Evolutionary conservation across 306 rosid species (phyloP).

Genomic region (Vicia faba): DNA sequence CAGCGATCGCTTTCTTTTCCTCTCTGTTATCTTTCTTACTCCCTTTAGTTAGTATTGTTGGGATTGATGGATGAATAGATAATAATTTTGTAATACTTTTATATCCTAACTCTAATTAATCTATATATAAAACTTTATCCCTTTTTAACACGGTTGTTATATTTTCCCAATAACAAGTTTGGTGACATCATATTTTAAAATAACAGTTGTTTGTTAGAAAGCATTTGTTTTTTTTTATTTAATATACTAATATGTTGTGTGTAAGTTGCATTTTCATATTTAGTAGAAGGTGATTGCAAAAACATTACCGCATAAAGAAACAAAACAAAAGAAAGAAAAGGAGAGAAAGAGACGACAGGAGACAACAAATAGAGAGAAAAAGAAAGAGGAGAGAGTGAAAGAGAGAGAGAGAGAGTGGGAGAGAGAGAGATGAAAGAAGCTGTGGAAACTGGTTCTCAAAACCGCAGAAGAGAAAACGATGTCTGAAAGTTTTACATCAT

Average conservation of each 20-base stretch:
- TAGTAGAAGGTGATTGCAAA: neutral
- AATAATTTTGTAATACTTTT: too few species aligned
- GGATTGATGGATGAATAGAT: neutral
- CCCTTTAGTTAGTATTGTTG: constrained; percentile 26
- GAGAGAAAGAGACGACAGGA: constrained; percentile 59
- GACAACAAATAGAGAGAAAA: constrained; percentile 47
- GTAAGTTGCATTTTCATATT: constrained; percentile 2
- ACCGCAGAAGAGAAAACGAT: constrained; percentile 71
- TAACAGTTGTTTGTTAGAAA: constrained; percentile 12
- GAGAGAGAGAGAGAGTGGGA: neutral
- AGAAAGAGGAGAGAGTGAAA: constrained; percentile 28
- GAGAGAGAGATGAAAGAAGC: constrained; percentile 33
- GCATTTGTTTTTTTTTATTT: neutral
- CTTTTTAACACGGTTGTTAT: neutral
- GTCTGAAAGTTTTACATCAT: constrained; percentile 69
- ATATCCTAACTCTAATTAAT: neutral
- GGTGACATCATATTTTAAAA: neutral
- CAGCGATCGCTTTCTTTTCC: constrained; percentile 63
- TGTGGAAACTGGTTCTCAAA: constrained; percentile 62
- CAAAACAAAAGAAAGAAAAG: constrained; percentile 2
- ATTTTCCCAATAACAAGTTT: neutral
- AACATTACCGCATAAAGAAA: neutral
- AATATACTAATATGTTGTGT: neutral
- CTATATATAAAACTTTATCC: neutral
- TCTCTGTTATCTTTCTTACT: constrained; percentile 39